Percentiles rank a stretch among this genome's conserved stretches.
phyloP scores from a whole-genome alignment of 169 alveolate species.

The Cryptosporidium viatorum region DNA sequence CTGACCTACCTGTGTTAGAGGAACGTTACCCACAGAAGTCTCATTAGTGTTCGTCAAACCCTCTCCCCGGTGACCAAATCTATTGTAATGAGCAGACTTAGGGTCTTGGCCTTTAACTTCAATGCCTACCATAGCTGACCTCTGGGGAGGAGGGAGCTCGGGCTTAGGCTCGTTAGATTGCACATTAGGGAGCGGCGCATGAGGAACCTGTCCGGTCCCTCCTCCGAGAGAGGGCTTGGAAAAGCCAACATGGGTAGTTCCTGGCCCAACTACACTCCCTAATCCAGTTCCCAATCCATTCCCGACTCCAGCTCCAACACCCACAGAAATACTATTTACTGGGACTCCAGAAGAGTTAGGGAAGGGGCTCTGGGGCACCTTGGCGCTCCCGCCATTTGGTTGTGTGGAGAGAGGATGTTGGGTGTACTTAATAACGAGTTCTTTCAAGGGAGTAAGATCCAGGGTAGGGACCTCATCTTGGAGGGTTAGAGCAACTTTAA shows the following conservation, averaged over 20 bases:
- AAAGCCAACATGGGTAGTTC: neutral
- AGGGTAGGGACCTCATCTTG: conserved; percentile 53
- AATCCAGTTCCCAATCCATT: too few species aligned
- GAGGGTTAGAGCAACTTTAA: conserved; percentile 77
- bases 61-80: neutral
- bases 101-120: neutral
- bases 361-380: neutral
- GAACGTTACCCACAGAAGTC: neutral
- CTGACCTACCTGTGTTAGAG: neutral
- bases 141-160: neutral
- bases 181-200: neutral
- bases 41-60: neutral
- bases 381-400: neutral
- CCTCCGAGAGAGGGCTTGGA: neutral
- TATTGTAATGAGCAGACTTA: neutral
- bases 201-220: neutral
- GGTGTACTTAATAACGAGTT: conserved; percentile 42
- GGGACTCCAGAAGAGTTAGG: conserved; percentile 19
- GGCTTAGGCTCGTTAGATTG: neutral
- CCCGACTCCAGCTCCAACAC: neutral
- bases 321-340: neutral
- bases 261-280: neutral
- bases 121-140: neutral
- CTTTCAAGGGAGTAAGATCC: conserved; percentile 35
- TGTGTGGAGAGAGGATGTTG: conserved; percentile 41